Conservation (phyloP, 1,284 basidiomycete species). For the Moniliella sp. region DNA sequence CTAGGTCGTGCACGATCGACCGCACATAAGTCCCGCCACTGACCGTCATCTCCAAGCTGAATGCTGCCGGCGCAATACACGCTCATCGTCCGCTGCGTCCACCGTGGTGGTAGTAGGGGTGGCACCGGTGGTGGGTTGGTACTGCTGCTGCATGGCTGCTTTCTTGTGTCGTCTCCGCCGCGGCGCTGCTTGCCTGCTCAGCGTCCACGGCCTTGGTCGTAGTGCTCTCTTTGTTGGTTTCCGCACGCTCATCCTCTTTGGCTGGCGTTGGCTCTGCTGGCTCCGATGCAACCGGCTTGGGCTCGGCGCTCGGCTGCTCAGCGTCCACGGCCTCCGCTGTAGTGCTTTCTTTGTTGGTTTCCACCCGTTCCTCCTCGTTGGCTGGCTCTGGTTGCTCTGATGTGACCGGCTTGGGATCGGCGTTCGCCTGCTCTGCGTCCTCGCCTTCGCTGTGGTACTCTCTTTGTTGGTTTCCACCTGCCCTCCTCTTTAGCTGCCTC, state of each 20-base stretch:
- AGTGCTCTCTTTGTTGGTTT: too few species aligned
- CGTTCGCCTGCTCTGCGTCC: neutral
- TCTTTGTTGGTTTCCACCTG: too few species aligned
- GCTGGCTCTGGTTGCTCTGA: neutral
- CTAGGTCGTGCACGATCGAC: slow-evolving; percentile 30
- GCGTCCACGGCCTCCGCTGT: too few species aligned
- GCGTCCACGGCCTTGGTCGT: neutral
- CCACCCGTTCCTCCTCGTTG: too few species aligned
- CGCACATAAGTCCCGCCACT: slow-evolving; percentile 31
- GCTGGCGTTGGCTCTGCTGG: neutral
- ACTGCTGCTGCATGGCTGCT: neutral
- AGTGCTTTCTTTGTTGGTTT: too few species aligned
- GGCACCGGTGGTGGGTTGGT: neutral
- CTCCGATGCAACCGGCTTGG: neutral
- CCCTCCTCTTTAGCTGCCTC: too few species aligned
- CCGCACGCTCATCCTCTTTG: neutral
- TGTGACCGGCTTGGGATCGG: neutral
- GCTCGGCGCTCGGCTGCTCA: too few species aligned
- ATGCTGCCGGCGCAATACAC: slow-evolving; percentile 9
- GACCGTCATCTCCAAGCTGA: slow-evolving; percentile 27
- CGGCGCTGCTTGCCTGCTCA: neutral
- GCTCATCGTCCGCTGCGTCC: neutral
- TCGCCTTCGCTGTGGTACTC: too few species aligned
- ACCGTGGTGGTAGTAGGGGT: neutral
- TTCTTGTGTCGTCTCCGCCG: neutral